Base-by-base conservation (phyloP, 2,329 filamentous ascomycete genomes). In the Coleophoma crateriformis region DNA sequence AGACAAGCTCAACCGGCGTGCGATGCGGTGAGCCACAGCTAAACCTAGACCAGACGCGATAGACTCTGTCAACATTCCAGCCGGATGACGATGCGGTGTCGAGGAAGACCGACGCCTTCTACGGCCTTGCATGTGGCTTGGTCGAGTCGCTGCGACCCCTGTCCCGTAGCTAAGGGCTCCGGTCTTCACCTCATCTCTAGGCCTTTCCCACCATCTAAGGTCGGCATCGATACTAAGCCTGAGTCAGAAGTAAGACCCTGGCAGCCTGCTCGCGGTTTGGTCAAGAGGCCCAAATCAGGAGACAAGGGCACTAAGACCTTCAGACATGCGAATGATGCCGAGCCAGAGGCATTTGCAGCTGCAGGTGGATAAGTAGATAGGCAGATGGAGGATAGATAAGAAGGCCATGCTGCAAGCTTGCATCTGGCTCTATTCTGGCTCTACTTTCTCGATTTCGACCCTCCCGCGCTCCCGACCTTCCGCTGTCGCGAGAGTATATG, bases 251-350 rank as follows among this genome's bases (percentile, higher is more conserved):
- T 58, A 53, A 60, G 58, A 60, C 58, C 52, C 52, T 43, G 48
- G 37, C 47, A 46, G 34, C 50, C 52, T 52, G 54, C 37, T 44
- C 48, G 45, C 35, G 52, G 33, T 46, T 33, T 45, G 55, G 53
- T 60, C 54, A 60, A 58, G 54, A 57, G 56, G 27, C 53, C 52
- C 47, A 35, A 39, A 60, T 58, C 57, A 59, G 54, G 53, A 55
- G 55, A 52, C 35, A 20, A 41, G 33, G 46, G 51, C 55, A 51
- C 54, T 53, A 51, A 46, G 50, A 48, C 48, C 48, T 27, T 10
- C 27, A 10, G 27, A 27, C n/a, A 50, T 48, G 39, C 45, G 37
- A 44, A 51, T 51, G 50, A 38, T 49, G 46, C 46, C 46, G 33
- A 53, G 46, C 57, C 54, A 58, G 54, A 58, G 51, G 54, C 48